These are phyloP conservation scores for Jamesozyma jinghongensis DNA, from an alignment of 805 yeast species.

Conservation along the genomic window DNA sequence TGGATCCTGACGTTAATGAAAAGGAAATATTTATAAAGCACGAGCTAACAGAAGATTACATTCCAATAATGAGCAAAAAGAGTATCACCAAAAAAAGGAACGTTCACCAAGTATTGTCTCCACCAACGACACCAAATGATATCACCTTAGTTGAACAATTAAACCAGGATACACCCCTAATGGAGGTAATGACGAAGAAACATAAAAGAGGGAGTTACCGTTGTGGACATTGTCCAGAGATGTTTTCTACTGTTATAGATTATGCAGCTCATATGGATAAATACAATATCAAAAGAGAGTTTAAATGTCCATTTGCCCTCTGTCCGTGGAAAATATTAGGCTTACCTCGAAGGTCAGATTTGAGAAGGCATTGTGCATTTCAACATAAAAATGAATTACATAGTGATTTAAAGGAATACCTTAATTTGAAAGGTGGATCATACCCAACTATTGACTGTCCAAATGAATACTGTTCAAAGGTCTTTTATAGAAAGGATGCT, in stretches of 20 bases:
- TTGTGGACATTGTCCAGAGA: constrained; percentile 40
- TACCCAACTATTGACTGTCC: constrained; percentile 29
- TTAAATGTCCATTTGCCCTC: constrained; percentile 37
- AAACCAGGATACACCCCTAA: constrained; percentile 18
- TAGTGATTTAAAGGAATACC: constrained; percentile 16
- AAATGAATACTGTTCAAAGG: constrained; percentile 35
- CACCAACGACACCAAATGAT: background rate
- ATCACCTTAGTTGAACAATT: constrained; percentile 17
- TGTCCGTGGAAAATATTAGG: constrained; percentile 46
- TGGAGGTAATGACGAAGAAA: constrained; percentile 26
- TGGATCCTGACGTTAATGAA: background rate
- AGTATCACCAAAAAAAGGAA: background rate
- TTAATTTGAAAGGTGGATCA: constrained; percentile 24
- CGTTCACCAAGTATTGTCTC: background rate
- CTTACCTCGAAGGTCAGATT: constrained; percentile 39
- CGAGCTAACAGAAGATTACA: background rate
- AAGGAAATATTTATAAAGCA: background rate
- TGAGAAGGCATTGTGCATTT: constrained; percentile 41
- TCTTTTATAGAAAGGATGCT: constrained; percentile 46
- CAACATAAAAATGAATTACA: constrained; percentile 34
- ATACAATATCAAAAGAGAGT: constrained; percentile 31
- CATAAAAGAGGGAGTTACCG: constrained; percentile 38
- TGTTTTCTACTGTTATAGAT: constrained; percentile 32
- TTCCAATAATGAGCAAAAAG: background rate
- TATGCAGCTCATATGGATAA: constrained; percentile 40